Evolutionary conservation across 2,329 filamentous ascomycete genomes (phyloP), one percentile per base, ranked within the genome.

Genomic region (Hymenoscyphus repandus): DNA sequence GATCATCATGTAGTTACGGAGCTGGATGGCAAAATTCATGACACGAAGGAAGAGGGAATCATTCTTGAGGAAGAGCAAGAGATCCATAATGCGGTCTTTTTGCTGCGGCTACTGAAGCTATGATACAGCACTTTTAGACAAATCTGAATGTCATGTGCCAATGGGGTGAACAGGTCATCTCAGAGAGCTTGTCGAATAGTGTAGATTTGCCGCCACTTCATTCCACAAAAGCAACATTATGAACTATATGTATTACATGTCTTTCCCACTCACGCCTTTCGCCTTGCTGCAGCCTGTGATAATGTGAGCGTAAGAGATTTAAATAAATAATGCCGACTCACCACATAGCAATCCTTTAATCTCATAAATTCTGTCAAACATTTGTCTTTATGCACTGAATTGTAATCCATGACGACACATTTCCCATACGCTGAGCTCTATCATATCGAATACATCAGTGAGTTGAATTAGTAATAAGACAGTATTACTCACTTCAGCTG

Each of bases 321-420:
- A 39, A 17, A 47, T 10, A 11, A 18, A 10, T 1, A 17, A 32
- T 15, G 22, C 13, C 18, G 38, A 22, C 79, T 62, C 75, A 96
- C 91, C 64, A 95, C 64, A 65, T 90, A 95, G 66, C 92, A 97
- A 59, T 95, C 77, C 68, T 95, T 96, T 44, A 97, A 69, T 58
- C 74, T 82, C 69, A 93, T 74, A 61, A 99, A 97, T 65, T 96
- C 90, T 51, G 82, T 82, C 4, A 78, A 76, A 65, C 93, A 99
- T 75, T 93, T 93, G 66, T 96, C 89, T 66, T 95, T 95, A 61
- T 90, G 80, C 2, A 96, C 82, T 3, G 90, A 82, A 65, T 92
- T 92, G 71, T 95, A 97, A 66, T 97, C 92, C 36, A 82, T 81
- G 45, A 92, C 79, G 57, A 99, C 84, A 67, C 93, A 99, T 74